Percentiles rank a stretch among this genome's conserved stretches.
Conservation (phyloP, 1,139 yeast species). For the Saccharomycopsis crataegensis region DNA sequence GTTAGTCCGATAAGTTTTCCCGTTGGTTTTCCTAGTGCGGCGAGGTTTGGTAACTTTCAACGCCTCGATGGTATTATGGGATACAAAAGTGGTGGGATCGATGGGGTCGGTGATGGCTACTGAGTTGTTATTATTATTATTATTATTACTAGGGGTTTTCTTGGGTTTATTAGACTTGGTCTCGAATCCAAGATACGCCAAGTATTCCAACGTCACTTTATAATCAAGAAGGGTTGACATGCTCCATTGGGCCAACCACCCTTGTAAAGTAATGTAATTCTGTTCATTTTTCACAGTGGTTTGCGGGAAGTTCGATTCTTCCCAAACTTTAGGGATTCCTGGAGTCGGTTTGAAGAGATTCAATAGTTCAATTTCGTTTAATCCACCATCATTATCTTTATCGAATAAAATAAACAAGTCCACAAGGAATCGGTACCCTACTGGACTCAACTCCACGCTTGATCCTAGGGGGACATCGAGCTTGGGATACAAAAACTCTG, state of each 20-base stretch:
- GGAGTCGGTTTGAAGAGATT: slow-evolving; percentile 82
- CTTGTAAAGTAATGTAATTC: slow-evolving; percentile 86
- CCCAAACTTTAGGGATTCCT: slow-evolving; percentile 84
- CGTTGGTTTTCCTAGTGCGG: slow-evolving; percentile 54
- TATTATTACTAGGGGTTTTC: background rate
- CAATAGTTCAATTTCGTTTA: slow-evolving; percentile 62
- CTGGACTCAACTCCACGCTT: slow-evolving; percentile 86
- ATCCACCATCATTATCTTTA: slow-evolving; percentile 92
- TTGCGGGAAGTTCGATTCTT: slow-evolving; percentile 73
- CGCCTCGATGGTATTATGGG: slow-evolving; percentile 37
- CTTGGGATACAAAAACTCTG: slow-evolving; percentile 67
- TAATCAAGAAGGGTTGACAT: slow-evolving; percentile 87
- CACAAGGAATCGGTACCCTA: slow-evolving; percentile 87
- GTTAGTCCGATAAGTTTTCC: slow-evolving; percentile 56
- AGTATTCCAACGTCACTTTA: slow-evolving; percentile 74
- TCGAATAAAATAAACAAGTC: slow-evolving; percentile 84
- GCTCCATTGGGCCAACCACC: slow-evolving; percentile 98
- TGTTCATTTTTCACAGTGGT: slow-evolving; percentile 85
- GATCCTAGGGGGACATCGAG: slow-evolving; percentile 70
- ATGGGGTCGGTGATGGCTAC: slow-evolving; percentile 25
- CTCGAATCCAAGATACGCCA: slow-evolving; percentile 86
- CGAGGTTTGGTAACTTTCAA: slow-evolving; percentile 78
- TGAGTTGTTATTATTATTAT: too few relatives aligned
- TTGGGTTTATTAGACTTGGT: background rate
- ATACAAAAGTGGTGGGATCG: background rate